Evolutionary conservation across 2,329 filamentous ascomycete species (phyloP), one percentile per base, ranked within the genome.

Genomic region (Penicillium concentricum): DNA sequence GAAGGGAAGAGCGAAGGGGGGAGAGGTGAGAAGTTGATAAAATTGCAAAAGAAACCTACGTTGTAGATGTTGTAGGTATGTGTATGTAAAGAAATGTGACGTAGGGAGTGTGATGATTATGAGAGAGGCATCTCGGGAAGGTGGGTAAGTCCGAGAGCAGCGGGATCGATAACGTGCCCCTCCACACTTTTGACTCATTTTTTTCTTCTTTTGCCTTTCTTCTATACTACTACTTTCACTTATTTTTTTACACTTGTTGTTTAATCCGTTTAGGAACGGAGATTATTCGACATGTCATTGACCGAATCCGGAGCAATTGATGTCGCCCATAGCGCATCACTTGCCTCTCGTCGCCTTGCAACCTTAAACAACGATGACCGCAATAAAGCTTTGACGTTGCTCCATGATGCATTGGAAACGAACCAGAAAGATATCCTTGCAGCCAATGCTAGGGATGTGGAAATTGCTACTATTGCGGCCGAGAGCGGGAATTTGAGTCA

Each of bases 381-480:
- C 69, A 96, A 97, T 78, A 84, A 87, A 56, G 93, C 94, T 46
- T 81, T 99, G 61, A 90, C 88, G 46, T 84, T 88, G 28, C 91
- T 99, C 60, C 88, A 97, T 76, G 77, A 83, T 63, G 91, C 88
- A n/a, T 84, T 99, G 52, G 73, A 81, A 12, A 80, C 80, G 8
- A 84, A 87, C 48, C 89, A 86, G 73, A 83, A 90, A 57, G 80
- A 84, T 15, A 96, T 99, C 62, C 82, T 99, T 48, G 86, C 87
- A 41, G 94, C 94, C 59, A 99, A 99, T 78, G 87, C 87, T 28
- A 83, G 83, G 59, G 94, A 99, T 73, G 82, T 99, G 51, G 85
- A 87, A 52, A 79, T 83, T 44, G 94, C 94, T 3, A 84, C 82
- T 39, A 81, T 84, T 67, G 90, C 91, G 47, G 91, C 90, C 20